Conservation (phyloP, 2,329 filamentous ascomycete genomes). For the Pseudophaeomoniella oleicola region DNA sequence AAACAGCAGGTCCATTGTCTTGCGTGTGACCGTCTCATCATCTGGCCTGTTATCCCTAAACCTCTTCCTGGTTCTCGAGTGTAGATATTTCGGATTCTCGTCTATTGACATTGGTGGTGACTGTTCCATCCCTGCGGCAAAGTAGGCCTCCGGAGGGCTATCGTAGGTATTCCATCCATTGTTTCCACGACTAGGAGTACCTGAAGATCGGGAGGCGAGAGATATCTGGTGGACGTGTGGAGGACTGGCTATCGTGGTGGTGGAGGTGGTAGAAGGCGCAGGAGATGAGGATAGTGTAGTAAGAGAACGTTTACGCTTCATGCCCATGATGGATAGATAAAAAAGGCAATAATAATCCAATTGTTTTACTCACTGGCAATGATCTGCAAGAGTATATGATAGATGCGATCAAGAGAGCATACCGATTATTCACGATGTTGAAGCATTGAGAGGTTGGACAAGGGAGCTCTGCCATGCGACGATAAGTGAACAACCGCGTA, state of each 20-base stretch:
- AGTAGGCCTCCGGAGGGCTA: conserved; percentile 1
- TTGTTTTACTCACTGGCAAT: not conserved
- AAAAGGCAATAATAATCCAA: not conserved
- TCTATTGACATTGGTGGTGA: conserved; percentile 6
- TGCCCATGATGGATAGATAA: conserved; percentile 8
- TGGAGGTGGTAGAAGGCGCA: conserved; percentile 1
- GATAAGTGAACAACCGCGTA: no score
- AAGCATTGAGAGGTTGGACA: no score
- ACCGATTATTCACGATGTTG: no score
- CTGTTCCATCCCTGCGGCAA: conserved; percentile 2
- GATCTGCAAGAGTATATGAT: no score
- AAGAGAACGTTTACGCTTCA: conserved; percentile 10
- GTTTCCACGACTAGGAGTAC: not conserved
- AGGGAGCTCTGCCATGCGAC: no score
- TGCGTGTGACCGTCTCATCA: conserved; percentile 29
- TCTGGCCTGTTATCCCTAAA: conserved; percentile 43
- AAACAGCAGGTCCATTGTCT: conserved; percentile 11
- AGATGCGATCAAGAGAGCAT: no score
- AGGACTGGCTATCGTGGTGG: not conserved
- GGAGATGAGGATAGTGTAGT: conserved; percentile 4
- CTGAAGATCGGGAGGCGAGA: conserved; percentile 1
- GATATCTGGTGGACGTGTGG: conserved; percentile 1
- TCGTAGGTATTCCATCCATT: not conserved
- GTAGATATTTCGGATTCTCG: conserved; percentile 26
- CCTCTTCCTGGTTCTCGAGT: conserved; percentile 44